Evolutionary conservation across 768 basidiomycete genomes (phyloP).

Genomic region (Suillus bovinus): DNA sequence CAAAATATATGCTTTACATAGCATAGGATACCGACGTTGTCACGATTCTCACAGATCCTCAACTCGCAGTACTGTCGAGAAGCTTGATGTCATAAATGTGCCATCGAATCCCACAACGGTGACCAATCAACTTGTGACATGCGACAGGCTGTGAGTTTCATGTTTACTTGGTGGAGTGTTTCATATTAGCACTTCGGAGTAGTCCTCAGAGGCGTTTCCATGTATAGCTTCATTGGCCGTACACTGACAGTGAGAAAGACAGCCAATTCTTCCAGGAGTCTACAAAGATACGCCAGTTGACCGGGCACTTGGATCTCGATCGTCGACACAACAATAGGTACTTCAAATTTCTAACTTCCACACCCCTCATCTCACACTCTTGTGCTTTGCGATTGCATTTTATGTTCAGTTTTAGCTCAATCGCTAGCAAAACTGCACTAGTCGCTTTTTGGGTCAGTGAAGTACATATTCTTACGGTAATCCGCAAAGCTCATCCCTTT

Average conservation of each 20-base stretch:
- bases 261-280: not conserved
- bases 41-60: not conserved
- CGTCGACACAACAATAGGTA: not conserved
- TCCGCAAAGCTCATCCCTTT: not conserved
- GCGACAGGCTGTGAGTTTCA: not conserved
- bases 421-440: slow-evolving; percentile 5
- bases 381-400: not conserved
- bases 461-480: not conserved
- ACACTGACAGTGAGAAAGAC: not conserved
- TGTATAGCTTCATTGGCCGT: not conserved
- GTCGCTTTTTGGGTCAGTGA: slow-evolving; percentile 6
- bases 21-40: not conserved
- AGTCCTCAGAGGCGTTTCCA: not conserved
- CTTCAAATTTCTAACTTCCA: not conserved
- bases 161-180: not conserved
- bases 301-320: not conserved
- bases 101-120: not conserved
- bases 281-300: not conserved
- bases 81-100: not conserved
- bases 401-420: not conserved
- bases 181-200: not conserved
- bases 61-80: not conserved
- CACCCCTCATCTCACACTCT: not conserved
- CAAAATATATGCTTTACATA: not conserved
- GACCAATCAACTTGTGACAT: not conserved